Conservation (phyloP, 345 rosid species). For the Mangifera indica region DNA sequence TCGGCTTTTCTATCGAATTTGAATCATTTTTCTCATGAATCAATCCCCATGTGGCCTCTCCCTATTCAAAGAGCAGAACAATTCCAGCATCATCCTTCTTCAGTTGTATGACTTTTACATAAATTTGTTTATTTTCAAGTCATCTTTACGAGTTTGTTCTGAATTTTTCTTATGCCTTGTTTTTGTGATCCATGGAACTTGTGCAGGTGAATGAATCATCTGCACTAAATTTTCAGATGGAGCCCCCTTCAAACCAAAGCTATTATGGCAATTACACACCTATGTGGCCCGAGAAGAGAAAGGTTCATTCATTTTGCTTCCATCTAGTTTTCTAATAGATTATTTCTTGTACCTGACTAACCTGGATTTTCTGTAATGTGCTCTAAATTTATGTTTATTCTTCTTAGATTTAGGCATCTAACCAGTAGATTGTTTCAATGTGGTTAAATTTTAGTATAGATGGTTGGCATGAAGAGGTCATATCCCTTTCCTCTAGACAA, state of each 20-base stretch:
- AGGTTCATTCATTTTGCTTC: conserved; percentile 28
- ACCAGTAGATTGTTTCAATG: conserved; percentile 9
- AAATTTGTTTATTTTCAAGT: background rate
- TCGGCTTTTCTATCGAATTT: conserved; percentile 22
- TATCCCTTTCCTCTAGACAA: conserved; percentile 44
- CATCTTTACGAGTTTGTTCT: background rate
- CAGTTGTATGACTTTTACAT: conserved; percentile 28
- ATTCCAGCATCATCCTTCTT: conserved; percentile 32
- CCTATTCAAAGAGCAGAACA: conserved; percentile 35
- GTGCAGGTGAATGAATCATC: conserved; percentile 49
- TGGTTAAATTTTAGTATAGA: conserved; percentile 35
- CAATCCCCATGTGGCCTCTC: conserved; percentile 35
- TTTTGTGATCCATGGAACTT: conserved; percentile 5
- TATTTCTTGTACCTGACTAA: background rate
- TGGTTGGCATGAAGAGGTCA: conserved; percentile 52
- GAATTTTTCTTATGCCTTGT: background rate
- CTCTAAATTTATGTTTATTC: background rate
- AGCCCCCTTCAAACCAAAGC: conserved; percentile 88
- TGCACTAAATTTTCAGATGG: conserved; percentile 39
- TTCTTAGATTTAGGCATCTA: background rate
- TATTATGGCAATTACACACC: conserved; percentile 32
- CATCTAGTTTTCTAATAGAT: background rate
- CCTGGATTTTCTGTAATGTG: background rate
- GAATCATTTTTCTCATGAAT: conserved; percentile 28
- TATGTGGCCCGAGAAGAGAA: conserved; percentile 42